phyloP scores from a whole-genome alignment of 805 yeast genomes.

The Saturnispora besseyi region DNA sequence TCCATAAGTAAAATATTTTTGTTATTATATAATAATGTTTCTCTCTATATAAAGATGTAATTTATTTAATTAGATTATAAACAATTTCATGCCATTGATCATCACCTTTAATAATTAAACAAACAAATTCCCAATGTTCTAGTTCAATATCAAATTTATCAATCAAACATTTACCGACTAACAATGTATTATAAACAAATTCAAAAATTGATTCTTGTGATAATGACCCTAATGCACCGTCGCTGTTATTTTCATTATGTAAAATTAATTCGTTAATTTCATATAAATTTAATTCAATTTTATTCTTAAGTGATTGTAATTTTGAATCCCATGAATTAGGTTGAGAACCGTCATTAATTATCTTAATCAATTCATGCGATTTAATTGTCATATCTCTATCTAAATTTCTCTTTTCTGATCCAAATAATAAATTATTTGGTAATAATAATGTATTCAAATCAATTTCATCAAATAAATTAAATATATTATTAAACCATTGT shows the following conservation, averaged over 20 bases:
- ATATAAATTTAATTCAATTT: slow-evolving; percentile 1
- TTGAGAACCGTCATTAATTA: slow-evolving; percentile 1
- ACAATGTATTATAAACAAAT: slow-evolving; percentile 16
- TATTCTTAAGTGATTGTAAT: background rate
- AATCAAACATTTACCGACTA: slow-evolving; percentile 9
- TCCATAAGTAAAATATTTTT: background rate
- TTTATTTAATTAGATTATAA: background rate
- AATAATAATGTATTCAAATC: slow-evolving; percentile 11
- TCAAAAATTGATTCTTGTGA: slow-evolving; percentile 19
- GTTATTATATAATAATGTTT: background rate
- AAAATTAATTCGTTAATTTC: slow-evolving; percentile 9
- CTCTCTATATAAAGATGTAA: background rate
- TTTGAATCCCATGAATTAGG: background rate
- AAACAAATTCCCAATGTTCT: background rate
- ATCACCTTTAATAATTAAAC: slow-evolving; percentile 1
- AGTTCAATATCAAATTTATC: background rate
- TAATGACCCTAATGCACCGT: slow-evolving; percentile 27
- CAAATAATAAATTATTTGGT: slow-evolving; percentile 40
- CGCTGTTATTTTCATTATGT: slow-evolving; percentile 10
- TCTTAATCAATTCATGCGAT: slow-evolving; percentile 5
- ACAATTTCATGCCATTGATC: slow-evolving; percentile 7
- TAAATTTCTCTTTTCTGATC: slow-evolving; percentile 58
- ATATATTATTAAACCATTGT: slow-evolving; percentile 1
- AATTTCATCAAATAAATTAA: slow-evolving; percentile 6
- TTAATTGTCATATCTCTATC: slow-evolving; percentile 42